Evolutionary conservation across 208 protist species (phyloP), one percentile per base, ranked within the genome.

Genomic region (Leishmania arabica): DNA sequence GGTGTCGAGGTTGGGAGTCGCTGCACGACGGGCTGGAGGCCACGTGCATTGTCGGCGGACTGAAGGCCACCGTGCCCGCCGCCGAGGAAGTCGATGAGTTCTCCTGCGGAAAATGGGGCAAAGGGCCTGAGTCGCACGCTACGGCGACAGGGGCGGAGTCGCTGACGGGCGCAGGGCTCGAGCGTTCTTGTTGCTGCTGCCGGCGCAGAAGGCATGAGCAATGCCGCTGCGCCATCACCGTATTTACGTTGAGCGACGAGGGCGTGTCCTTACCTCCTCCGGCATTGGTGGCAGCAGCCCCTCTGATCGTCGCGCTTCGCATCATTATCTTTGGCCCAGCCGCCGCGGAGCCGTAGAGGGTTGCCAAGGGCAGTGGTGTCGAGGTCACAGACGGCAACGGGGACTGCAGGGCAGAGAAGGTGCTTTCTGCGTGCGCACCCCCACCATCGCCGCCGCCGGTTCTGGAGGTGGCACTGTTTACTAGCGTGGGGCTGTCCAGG

Each of bases 141-240:
- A 34, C 24, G 5, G 24, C 34, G 34, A 21, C 15, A 9, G 64
- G 42, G 42, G 42, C 42, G 42, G 42, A 45, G 42, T 45, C 42
- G 42, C 42, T 3, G 42, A 45, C 42, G 42, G 42, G 24, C 6
- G 79, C 9, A 11, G 27, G 13, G 21, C 13, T 53, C 7, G 37
- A 45, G 53, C 40, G 56, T 37, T 37, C 42, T n/a, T 68, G 81
- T 13, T 77, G 75, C 56, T 65, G 75, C 54, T 79, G 71, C 47
- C 31, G 71, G 15, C 71, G 24, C n/a, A 75, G 47, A 1, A 77
- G 73, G 9, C 21, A 77, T n/a, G 73, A 77, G 15, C 40, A 53
- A 13, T 51, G 45, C 4, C 49, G 73, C 31, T 45, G 73, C 53
- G 4, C 24, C 54, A 77, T 34, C 73, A 64, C 73, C 3, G 45